Percentiles rank a stretch among this genome's conserved stretches.
Conservation (phyloP, 192 early-diverging fungal genomes). For the Coemansia javaensis region DNA sequence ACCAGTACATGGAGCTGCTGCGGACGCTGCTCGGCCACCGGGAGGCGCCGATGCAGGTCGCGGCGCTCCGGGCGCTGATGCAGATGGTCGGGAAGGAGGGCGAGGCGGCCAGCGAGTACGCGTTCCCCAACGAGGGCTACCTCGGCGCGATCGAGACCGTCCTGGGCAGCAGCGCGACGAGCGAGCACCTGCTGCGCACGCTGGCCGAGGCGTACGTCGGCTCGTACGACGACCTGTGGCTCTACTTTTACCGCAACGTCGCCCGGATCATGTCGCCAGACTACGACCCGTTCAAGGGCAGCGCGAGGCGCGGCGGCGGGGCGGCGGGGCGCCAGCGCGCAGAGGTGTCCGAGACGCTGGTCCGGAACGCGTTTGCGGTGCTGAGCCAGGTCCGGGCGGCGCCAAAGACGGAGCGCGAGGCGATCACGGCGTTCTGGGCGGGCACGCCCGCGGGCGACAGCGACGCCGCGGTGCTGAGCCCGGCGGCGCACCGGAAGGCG, state of each 20-base stretch:
- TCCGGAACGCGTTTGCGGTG: conserved; percentile 59
- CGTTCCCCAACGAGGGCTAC: conserved; percentile 72
- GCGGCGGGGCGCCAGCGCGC: conserved; percentile 1
- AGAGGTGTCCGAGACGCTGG: conserved; percentile 39
- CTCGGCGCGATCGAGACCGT: conserved; percentile 53
- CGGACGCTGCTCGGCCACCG: conserved; percentile 49
- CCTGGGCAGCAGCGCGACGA: conserved; percentile 56
- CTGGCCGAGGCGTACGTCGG: conserved; percentile 69
- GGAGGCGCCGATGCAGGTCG: conserved; percentile 73
- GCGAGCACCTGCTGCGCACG: conserved; percentile 57
- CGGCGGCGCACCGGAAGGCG: conserved; percentile 58
- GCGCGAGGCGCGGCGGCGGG: not conserved
- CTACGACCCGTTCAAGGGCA: conserved; percentile 31
- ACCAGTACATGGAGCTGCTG: conserved; percentile 58
- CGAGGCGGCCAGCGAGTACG: conserved; percentile 36
- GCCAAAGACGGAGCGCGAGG: conserved; percentile 49
- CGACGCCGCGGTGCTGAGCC: conserved; percentile 34
- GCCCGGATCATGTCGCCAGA: conserved; percentile 38
- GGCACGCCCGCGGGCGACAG: not conserved
- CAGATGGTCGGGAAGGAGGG: conserved; percentile 67
- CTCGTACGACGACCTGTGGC: conserved; percentile 78
- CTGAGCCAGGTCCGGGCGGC: conserved; percentile 56
- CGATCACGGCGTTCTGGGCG: conserved; percentile 62
- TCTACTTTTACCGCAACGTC: conserved; percentile 72
- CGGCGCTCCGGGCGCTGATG: conserved; percentile 68